Conservation (phyloP, 164 flowering plant species). For the grape (Vitis vinifera) region DNA sequence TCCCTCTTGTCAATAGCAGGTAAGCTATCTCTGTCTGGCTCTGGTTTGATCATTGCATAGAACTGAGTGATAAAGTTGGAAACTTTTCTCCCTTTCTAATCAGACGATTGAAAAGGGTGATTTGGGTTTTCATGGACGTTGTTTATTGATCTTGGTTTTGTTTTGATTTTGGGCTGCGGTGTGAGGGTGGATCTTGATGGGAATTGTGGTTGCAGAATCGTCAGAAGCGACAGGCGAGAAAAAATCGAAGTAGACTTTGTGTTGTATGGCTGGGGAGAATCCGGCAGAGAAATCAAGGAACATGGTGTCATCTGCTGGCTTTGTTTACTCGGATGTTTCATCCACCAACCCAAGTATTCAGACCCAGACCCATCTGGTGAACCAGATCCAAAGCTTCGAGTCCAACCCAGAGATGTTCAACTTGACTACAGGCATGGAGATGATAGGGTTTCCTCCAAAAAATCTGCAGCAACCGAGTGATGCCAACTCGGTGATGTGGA, state of each 20-base stretch:
- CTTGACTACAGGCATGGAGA: conserved; percentile 52
- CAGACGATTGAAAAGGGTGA: background rate
- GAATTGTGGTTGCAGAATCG: conserved; percentile 18
- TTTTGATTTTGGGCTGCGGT: background rate
- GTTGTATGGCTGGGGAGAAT: conserved; percentile 33
- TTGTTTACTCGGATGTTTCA: conserved; percentile 43
- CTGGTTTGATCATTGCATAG: background rate
- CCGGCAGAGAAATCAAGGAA: conserved; percentile 34
- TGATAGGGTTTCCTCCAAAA: conserved; percentile 43
- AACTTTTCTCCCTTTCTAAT: too few species aligned
- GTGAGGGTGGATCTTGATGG: conserved; percentile 4
- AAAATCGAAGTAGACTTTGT: background rate
- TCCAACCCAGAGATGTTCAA: conserved; percentile 47
- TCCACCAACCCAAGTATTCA: conserved; percentile 18
- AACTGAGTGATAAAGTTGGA: too few species aligned
- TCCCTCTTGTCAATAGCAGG: conserved; percentile 14
- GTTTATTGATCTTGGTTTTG: background rate
- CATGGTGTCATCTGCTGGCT: conserved; percentile 31
- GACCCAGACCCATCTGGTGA: conserved; percentile 23
- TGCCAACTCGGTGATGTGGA: conserved; percentile 29
- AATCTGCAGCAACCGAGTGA: conserved; percentile 12
- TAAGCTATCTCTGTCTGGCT: conserved; percentile 2
- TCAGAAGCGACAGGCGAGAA: background rate
- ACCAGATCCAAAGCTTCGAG: conserved; percentile 46
- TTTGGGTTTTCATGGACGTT: background rate